Base-by-base conservation (phyloP, 2,329 filamentous ascomycete genomes). In the Hypoxylon sp. region DNA sequence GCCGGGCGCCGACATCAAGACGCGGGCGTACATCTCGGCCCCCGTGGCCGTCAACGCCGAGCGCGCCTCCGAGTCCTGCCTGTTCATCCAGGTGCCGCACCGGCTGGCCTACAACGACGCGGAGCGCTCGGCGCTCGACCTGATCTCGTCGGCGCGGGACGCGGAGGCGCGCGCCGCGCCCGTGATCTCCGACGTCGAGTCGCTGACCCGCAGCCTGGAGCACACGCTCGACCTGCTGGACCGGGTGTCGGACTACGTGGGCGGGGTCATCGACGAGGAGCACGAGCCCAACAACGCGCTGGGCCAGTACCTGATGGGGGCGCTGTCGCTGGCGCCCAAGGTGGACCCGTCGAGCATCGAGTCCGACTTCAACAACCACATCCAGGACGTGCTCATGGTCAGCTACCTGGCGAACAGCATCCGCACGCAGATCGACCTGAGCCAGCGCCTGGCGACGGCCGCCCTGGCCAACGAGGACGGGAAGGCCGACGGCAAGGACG, bases 311-410 rank as follows among this genome's bases (percentile, higher is more conserved):
- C 86, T 99, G 74, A 92, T 98, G 87, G 97, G 97, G 81, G 91
- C 95, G 42, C 89, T 99, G 71, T 95, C 93, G 51, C 86, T 99
- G 71, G 94, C 95, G 62, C 96, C 96, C 78, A 99, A 98, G 88
- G 96, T 98, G 69, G 93, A 97, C 77, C 86, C 91, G 40, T 88
- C 90, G 69, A 92, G 97, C 80, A 95, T 99, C 79, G 96, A 99
- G 87, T 89, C 92, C 80, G 95, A 98, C 86, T 99, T 99, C 89
- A 99, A 99, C 90, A 97, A 97, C 86, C 96, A 99, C 85, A 94
- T 99, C 82, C 96, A 99, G 85, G 96, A 99, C 81, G 95, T 99
- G 69, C 90, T 99, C 74, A 95, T 98, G 82, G 95, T 99, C 77
- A 97, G 94, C 74, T 99, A 99, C 86, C 89, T 99, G 73, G 94